These are phyloP conservation scores for Moelleriella libera DNA, from an alignment of 2,329 filamentous ascomycete species.

Conservation along the genomic window DNA sequence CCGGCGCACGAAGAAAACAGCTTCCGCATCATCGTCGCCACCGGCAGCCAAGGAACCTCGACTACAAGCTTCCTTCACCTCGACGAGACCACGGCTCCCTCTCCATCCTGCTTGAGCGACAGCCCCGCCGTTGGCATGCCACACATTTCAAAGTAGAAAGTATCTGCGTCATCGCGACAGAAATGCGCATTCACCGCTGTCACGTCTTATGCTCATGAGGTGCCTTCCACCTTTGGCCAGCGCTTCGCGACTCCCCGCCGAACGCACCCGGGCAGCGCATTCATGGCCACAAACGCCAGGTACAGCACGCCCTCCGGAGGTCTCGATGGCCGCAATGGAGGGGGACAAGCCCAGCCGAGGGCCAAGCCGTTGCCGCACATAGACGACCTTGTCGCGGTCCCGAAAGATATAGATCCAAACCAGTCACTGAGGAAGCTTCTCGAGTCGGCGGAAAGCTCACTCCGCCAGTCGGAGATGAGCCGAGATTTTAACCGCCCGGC, in stretches of 20 bases:
- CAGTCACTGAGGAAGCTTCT: constrained; percentile 40
- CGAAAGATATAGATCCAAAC: constrained; percentile 30
- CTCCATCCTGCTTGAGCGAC: not conserved
- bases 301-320: constrained; percentile 13
- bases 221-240: not conserved
- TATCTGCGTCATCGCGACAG: not conserved
- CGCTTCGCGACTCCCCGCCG: not conserved
- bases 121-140: not conserved
- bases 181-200: not conserved
- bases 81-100: not conserved
- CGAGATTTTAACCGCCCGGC: constrained; percentile 55
- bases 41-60: not conserved
- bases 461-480: constrained; percentile 46
- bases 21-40: not conserved
- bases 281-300: constrained; percentile 17
- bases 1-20: no score
- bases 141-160: not conserved
- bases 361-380: constrained; percentile 33
- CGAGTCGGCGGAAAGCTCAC: constrained; percentile 34
- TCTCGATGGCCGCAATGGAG: constrained; percentile 14
- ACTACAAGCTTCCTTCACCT: not conserved
- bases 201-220: not conserved
- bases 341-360: constrained; percentile 10
- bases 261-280: not conserved
- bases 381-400: constrained; percentile 33